Evolutionary conservation across 306 rosid genomes (phyloP).

Genomic region (Castanea sativa): DNA sequence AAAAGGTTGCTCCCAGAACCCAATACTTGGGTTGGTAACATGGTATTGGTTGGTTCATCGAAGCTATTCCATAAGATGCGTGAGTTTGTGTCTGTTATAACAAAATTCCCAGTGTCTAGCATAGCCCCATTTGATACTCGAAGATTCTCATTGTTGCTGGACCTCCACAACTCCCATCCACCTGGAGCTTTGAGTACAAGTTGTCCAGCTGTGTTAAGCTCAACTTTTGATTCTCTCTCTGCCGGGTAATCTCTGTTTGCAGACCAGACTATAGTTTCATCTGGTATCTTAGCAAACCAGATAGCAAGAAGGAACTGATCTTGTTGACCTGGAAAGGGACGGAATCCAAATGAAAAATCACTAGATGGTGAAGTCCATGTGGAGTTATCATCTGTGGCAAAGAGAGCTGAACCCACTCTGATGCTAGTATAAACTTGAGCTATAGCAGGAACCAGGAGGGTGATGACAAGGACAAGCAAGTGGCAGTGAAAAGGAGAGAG

Average conservation of each 20-base stretch:
- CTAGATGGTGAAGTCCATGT: background rate
- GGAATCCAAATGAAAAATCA: background rate
- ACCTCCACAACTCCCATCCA: background rate
- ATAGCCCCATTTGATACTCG: background rate
- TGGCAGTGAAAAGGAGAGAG: background rate
- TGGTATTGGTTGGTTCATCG: background rate
- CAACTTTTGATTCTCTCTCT: background rate
- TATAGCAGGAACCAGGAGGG: background rate
- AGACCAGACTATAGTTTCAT: background rate
- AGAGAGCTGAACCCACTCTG: background rate
- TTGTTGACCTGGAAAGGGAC: background rate
- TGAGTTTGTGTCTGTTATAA: background rate
- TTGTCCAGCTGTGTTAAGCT: background rate
- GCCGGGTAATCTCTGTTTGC: background rate
- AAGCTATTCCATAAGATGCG: background rate
- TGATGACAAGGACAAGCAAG: background rate
- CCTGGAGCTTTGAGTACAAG: background rate
- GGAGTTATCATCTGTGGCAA: background rate
- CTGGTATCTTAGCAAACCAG: slow-evolving; percentile 4
- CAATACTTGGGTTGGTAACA: background rate
- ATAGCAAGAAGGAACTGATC: background rate
- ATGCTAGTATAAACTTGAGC: background rate
- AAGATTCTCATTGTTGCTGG: background rate
- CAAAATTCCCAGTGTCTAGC: background rate
- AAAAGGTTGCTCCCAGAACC: background rate